These are phyloP conservation scores for Penicillium sp. DNA, from an alignment of 2,329 filamentous ascomycete species.

Conservation along the genomic window DNA sequence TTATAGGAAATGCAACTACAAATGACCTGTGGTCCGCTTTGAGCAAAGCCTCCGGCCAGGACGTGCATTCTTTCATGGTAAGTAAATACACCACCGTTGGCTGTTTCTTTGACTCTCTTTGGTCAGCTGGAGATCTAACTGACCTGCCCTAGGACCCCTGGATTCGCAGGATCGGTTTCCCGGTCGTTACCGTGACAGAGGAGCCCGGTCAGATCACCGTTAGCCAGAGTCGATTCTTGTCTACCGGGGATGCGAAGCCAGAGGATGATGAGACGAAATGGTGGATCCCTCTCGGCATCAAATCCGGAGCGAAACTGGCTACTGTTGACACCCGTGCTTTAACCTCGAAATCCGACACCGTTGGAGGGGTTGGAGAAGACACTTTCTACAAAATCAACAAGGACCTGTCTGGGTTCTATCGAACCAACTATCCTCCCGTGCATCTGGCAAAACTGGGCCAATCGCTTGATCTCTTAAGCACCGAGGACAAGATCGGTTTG, in stretches of 20 bases:
- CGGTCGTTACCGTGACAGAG: constrained; percentile 81
- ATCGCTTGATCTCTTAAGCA: constrained; percentile 70
- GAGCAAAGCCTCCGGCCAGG: constrained; percentile 79
- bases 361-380: constrained; percentile 64
- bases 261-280: constrained; percentile 89
- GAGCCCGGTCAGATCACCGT: constrained; percentile 77
- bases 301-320: constrained; percentile 66
- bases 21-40: constrained; percentile 87
- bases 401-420: constrained; percentile 83
- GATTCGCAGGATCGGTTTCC: constrained; percentile 95
- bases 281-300: constrained; percentile 90
- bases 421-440: constrained; percentile 86
- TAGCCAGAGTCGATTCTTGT: constrained; percentile 84
- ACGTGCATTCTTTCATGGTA: constrained; percentile 82
- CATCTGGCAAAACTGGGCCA: constrained; percentile 77
- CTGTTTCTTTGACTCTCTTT: not conserved
- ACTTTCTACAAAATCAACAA: constrained; percentile 94
- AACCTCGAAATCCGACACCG: constrained; percentile 70
- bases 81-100: constrained; percentile 3
- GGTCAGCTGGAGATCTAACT: constrained; percentile 8
- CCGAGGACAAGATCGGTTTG: constrained; percentile 88
- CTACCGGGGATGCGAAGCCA: constrained; percentile 82
- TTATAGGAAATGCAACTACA: constrained; percentile 72
- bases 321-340: constrained; percentile 66
- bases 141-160: constrained; percentile 60